Base-by-base conservation (phyloP, 768 basidiomycete species). In the Phylloporus sp. region DNA sequence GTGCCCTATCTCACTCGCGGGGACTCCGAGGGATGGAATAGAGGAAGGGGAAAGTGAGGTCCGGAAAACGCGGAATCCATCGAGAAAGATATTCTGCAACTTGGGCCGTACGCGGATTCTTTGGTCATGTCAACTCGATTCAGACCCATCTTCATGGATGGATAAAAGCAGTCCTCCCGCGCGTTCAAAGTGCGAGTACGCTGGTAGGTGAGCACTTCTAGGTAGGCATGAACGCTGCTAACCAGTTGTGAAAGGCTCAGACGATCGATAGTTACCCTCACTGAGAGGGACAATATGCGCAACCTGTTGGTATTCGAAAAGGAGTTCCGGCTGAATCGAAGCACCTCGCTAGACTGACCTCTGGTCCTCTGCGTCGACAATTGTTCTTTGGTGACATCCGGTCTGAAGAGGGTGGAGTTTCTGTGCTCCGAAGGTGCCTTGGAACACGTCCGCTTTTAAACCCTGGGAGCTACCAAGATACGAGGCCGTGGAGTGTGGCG, bases 51-150 rank as follows among this genome's bases (percentile, higher is more conserved):
- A 42, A 18, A 50, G n/a, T 4, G 43, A 43, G 24, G 57, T 49
- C 32, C 84, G 77, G 9, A 61, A 67, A 22, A 82, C 71, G 6
- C 62, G 57, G 59, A 82, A 86, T 9, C 36, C 84, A 75, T 40
- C 73, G 69, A 18, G 75, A 73, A 42, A 88, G 72, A 57, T 82
- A 86, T 55, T 84, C 82, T 3, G 80, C 72, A 31, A 86, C 64
- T 57, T 86, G n/a, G n/a, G n/a, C n/a, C 84, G 49, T 86, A 79
- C 15, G 83, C 76, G 21, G 84, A 69, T 61, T 86, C 84, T 36
- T 78, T 68, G 7, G 82, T 84, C 84, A 48, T n/a, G 18, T 37
- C 32, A 26, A 15, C 11, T 22, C 11, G 4, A 5, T 20, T 27
- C 21, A 39, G 27, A 13, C 32, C 39, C 69, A 42, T 72, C 76